Base-by-base conservation (phyloP, 169 alveolate genomes). In the Plasmodium inui region DNA sequence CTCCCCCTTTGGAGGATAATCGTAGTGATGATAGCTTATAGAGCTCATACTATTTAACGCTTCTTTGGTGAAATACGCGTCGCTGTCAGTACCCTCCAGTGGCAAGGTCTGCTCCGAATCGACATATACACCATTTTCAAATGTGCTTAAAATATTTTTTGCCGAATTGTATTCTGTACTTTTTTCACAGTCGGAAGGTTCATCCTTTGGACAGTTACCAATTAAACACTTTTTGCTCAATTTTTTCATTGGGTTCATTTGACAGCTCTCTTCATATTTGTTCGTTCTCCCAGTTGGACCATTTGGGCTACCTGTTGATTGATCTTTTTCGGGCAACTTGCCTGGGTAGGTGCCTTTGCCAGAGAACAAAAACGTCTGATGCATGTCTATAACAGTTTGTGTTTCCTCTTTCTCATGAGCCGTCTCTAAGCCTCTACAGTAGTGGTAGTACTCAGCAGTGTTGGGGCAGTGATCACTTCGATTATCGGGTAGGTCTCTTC, bases 101-200 rank as follows among this genome's bases (percentile, higher is more conserved):
- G 70, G 14, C 34, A 80, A 80, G 14, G 90, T 82, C 53, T 50
- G 90, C 71, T 82, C 44, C 41, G 90, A 57, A 53, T 19, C 41
- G 19, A 32, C 57, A 82, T 34, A 83, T 44, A 61, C 41, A 32
- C 79, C 28, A 28, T 55, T 85, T 34, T 34, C 67, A 76, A 73
- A 85, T 73, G 67, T 10, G 30, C 79, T 73, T 9, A 73, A 85
- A 46, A 85, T 22, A 73, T 85, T 85, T 85, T 85, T 86, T 44
- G 72, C 83, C 34, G 92, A 83, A 83, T 83, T 80, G 34, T 39
- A 83, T 17, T 19, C 50, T 44, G 74, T 67, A 22, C 57, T 46
- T 70, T 71, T 44, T 83, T 83, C 83, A 17, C 44, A 70, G n/a
- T 83, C 83, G 9, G 71, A 19, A 14, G 72, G 83, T 1, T 10